Conservation (phyloP, 192 early-diverging fungal species). For the Mortierella alpina region DNA sequence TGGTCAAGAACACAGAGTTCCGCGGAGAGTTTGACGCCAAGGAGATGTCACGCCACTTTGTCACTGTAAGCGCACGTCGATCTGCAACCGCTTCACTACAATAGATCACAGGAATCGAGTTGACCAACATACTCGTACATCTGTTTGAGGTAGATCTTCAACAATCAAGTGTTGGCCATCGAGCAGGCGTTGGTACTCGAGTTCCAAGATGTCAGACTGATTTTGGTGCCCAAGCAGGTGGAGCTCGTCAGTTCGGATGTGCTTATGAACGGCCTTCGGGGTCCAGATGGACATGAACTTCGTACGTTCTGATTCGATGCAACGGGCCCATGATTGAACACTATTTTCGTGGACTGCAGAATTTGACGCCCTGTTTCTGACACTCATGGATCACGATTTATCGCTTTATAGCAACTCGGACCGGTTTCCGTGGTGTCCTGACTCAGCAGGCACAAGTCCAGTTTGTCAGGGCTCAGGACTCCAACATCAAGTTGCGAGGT, state of each 20-base stretch:
- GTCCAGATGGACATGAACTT: slow-evolving; percentile 24
- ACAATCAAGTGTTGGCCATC: slow-evolving; percentile 82
- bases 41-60: slow-evolving; percentile 74
- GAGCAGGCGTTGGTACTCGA: slow-evolving; percentile 88
- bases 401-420: not conserved
- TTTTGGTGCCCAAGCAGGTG: slow-evolving; percentile 49
- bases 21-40: slow-evolving; percentile 76
- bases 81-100: too few species aligned
- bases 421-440: slow-evolving; percentile 74
- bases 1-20: slow-evolving; percentile 60
- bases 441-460: slow-evolving; percentile 76
- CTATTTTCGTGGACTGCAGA: not conserved
- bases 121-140: not conserved
- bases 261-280: slow-evolving; percentile 56
- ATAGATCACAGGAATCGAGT: not conserved
- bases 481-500: slow-evolving; percentile 81
- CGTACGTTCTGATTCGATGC: slow-evolving; percentile 12
- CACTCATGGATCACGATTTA: not conserved
- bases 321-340: too few species aligned
- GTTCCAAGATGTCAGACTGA: slow-evolving; percentile 79
- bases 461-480: slow-evolving; percentile 77
- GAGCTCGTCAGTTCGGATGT: slow-evolving; percentile 68
- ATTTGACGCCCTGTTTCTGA: not conserved
- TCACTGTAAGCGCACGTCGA: slow-evolving; percentile 45
- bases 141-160: slow-evolving; percentile 62